Percentiles rank a stretch among this genome's conserved stretches.
phyloP scores from a whole-genome alignment of 768 basidiomycete genomes.

The Suillus paluster region DNA sequence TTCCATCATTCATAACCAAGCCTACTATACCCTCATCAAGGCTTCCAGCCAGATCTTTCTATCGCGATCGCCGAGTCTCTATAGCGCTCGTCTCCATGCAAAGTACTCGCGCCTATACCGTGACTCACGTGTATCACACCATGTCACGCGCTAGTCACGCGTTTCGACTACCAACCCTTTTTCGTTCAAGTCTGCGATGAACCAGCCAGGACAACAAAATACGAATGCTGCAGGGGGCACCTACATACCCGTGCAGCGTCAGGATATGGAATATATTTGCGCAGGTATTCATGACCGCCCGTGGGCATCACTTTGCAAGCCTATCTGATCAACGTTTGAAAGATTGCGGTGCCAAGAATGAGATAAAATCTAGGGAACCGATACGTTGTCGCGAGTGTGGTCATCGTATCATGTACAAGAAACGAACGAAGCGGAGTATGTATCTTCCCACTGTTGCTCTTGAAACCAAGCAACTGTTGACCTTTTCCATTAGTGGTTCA shows the following conservation, averaged over 20 bases:
- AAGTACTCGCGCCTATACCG: slow-evolving; percentile 1
- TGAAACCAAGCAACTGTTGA: slow-evolving; percentile 9
- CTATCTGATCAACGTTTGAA: slow-evolving; percentile 19
- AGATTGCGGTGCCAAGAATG: slow-evolving; percentile 95
- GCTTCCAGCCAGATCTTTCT: background rate
- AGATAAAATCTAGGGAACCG: slow-evolving; percentile 88
- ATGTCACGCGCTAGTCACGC: slow-evolving; percentile 21
- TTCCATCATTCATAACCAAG: background rate
- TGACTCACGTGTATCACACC: slow-evolving; percentile 10
- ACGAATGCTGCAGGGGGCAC: slow-evolving; percentile 35
- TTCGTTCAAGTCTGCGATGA: slow-evolving; percentile 36
- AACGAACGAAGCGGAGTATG: slow-evolving; percentile 91
- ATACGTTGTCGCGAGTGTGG: slow-evolving; percentile 97
- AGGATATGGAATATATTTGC: slow-evolving; percentile 85
- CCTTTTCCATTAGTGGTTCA: slow-evolving; percentile 33
- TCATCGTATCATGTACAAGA: slow-evolving; percentile 99
- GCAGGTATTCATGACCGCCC: slow-evolving; percentile 59
- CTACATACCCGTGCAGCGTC: slow-evolving; percentile 45
- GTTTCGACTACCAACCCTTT: slow-evolving; percentile 12
- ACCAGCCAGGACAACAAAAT: slow-evolving; percentile 39
- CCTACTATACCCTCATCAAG: background rate
- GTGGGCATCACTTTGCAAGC: slow-evolving; percentile 4
- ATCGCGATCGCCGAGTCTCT: slow-evolving; percentile 1
- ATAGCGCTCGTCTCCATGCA: slow-evolving; percentile 1
- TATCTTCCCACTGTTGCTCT: slow-evolving; percentile 10